Evolutionary conservation across 257 asterid species (phyloP).

Genomic region (Apocynum venetum): DNA sequence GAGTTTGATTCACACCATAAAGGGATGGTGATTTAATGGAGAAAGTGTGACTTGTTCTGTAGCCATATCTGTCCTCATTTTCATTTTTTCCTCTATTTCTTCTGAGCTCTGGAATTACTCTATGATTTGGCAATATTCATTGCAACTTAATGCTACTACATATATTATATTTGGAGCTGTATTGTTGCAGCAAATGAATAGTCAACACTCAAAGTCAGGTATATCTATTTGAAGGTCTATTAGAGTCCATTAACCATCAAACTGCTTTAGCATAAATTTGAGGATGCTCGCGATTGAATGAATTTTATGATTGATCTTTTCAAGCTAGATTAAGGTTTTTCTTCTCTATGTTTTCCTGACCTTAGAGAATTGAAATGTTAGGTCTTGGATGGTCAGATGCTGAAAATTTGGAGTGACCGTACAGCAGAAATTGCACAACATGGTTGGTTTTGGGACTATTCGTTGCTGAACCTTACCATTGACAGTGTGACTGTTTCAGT

Average conservation of each 20-base stretch:
- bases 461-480: constrained; percentile 60
- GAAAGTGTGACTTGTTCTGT: background rate
- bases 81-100: background rate
- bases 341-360: background rate
- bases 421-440: constrained; percentile 76
- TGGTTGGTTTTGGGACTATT: constrained; percentile 92
- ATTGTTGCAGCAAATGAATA: background rate
- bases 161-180: background rate
- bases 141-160: background rate
- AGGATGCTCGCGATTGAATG: background rate
- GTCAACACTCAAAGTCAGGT: background rate
- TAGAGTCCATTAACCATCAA: background rate
- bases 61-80: too few species aligned
- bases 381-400: constrained; percentile 98
- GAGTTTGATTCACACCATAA: background rate
- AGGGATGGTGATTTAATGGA: background rate
- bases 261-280: constrained; percentile 1
- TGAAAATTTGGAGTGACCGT: constrained; percentile 80
- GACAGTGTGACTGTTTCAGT: constrained; percentile 83
- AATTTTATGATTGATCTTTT: background rate
- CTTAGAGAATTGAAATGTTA: constrained; percentile 25
- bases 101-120: background rate
- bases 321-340: background rate
- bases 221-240: background rate
- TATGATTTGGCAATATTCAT: background rate